Evolutionary conservation across 73 alveolate species (phyloP).

Genomic region (Paramecium octaurelia): DNA sequence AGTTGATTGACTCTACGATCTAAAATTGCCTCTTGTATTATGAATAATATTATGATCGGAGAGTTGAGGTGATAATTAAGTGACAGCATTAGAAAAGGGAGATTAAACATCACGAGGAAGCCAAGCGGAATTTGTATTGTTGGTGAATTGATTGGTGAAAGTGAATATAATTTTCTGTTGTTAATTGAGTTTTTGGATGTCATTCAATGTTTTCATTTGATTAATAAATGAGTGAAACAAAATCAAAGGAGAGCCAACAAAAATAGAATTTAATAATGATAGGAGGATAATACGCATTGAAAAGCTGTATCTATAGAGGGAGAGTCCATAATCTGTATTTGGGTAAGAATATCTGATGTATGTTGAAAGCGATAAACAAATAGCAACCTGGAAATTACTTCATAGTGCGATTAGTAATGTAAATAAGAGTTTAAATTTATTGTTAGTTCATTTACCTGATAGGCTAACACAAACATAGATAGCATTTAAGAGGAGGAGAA

Average conservation of each 20-base stretch:
- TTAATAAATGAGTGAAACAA: constrained; percentile 44
- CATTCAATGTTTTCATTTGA: neutral
- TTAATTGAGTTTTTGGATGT: neutral
- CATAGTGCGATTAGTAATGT: neutral
- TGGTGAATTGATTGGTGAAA: neutral
- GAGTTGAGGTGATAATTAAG: neutral
- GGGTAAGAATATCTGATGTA: neutral
- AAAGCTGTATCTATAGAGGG: neutral
- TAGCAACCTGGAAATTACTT: neutral
- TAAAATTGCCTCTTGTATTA: neutral
- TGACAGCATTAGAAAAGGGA: neutral
- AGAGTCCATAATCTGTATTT: neutral
- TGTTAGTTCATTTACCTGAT: constrained; percentile 22
- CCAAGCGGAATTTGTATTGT: neutral
- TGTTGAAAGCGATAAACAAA: neutral
- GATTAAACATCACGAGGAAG: neutral
- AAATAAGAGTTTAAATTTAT: neutral
- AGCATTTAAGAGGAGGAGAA: constrained; percentile 2
- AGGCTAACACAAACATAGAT: constrained; percentile 24
- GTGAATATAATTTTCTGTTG: neutral
- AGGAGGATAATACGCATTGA: neutral
- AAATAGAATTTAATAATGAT: neutral
- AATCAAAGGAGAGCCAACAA: constrained; percentile 6
- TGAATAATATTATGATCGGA: neutral
- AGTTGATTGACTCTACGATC: neutral